A percentile compares a stretch with the other conserved stretches of the same genome.
Conservation (phyloP, 2,329 filamentous ascomycete species). For the Scedosporium dehoogii region DNA sequence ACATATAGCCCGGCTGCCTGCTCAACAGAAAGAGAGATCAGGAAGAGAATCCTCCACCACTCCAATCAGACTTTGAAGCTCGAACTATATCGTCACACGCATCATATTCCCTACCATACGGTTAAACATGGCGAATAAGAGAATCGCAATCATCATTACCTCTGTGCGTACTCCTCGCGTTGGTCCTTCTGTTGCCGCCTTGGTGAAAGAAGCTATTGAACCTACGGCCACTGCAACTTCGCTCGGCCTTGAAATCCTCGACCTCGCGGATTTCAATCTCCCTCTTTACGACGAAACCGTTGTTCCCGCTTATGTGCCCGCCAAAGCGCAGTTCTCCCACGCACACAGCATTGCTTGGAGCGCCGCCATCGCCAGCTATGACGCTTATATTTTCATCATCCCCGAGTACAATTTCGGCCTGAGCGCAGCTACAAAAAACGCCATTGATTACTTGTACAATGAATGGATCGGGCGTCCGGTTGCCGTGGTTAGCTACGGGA, state of each 20-base stretch:
- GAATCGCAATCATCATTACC: background rate
- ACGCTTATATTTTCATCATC: constrained; percentile 39
- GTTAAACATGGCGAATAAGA: background rate
- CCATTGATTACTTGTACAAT: constrained; percentile 49
- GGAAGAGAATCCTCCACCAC: too few relatives aligned
- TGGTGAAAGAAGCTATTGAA: constrained; percentile 20
- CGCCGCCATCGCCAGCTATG: constrained; percentile 28
- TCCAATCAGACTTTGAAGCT: too few relatives aligned
- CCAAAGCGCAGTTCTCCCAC: constrained; percentile 23
- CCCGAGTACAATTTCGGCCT: constrained; percentile 48
- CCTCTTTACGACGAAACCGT: constrained; percentile 34
- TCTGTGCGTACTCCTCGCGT: constrained; percentile 15
- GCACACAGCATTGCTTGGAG: constrained; percentile 34
- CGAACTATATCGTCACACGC: too few relatives aligned
- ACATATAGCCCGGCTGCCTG: too few relatives aligned
- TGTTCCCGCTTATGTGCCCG: constrained; percentile 27
- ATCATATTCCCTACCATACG: too few relatives aligned
- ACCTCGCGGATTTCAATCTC: constrained; percentile 28
- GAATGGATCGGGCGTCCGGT: constrained; percentile 48
- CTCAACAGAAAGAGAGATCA: too few relatives aligned
- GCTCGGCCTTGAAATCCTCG: constrained; percentile 20
- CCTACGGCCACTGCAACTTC: constrained; percentile 11
- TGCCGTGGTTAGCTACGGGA: constrained; percentile 44
- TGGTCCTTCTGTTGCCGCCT: constrained; percentile 22
- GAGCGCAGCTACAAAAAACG: constrained; percentile 47